Conservation (phyloP, 257 asterid genomes). For the Salvia miltiorrhiza region DNA sequence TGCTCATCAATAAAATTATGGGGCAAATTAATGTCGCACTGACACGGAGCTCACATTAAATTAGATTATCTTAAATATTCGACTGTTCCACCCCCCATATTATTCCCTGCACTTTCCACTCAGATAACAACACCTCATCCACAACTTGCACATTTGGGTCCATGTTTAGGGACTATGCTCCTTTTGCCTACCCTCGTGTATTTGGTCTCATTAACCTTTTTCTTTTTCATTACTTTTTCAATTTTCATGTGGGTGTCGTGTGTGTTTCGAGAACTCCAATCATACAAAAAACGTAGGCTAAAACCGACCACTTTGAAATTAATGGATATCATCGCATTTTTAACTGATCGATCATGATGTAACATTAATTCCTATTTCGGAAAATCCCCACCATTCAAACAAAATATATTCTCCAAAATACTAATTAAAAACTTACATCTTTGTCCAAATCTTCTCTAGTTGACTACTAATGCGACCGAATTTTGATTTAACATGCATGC, state of each 20-base stretch:
- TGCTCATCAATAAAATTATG: neutral
- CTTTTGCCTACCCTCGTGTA: conserved; percentile 14
- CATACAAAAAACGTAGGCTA: neutral
- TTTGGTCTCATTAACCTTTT: neutral
- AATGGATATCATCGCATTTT: neutral
- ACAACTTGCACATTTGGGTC: conserved; percentile 29
- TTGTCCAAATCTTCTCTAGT: neutral
- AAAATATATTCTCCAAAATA: neutral
- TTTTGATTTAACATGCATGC: neutral
- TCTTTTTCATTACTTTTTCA: neutral
- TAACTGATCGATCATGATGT: neutral
- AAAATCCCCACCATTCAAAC: neutral
- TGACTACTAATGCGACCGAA: neutral
- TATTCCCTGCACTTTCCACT: conserved; percentile 18
- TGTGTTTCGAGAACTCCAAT: neutral
- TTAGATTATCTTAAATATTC: conserved; percentile 16
- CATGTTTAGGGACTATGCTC: neutral
- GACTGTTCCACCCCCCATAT: neutral
- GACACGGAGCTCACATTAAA: conserved; percentile 38
- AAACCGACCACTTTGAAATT: neutral
- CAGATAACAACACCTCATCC: neutral
- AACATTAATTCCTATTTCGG: neutral
- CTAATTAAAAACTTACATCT: neutral
- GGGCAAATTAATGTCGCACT: conserved; percentile 24
- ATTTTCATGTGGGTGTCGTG: neutral